Conservation (phyloP, 23 red algal genomes). For the Gracilaria domingensis region DNA sequence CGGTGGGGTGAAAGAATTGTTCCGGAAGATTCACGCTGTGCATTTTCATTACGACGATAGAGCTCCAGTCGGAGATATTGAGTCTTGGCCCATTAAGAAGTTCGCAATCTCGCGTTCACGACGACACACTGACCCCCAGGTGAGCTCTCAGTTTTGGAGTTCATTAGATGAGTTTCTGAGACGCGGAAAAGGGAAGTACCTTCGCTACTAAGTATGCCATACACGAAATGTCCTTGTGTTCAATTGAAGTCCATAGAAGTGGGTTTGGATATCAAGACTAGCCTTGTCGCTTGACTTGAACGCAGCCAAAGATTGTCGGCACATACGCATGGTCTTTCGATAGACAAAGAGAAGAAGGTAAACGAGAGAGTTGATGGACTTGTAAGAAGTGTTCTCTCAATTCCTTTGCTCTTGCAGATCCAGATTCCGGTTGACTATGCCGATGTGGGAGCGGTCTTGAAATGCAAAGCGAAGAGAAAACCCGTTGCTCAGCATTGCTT, state of each 20-base stretch:
- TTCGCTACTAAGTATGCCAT: conserved; percentile 48
- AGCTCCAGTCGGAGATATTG: conserved; percentile 43
- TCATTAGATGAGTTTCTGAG: conserved; percentile 64
- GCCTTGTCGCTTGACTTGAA: background rate
- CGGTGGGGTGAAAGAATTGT: conserved; percentile 63
- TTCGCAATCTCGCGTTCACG: conserved; percentile 62
- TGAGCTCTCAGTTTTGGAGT: conserved; percentile 82
- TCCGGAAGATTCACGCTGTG: conserved; percentile 75
- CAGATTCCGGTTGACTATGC: too few species aligned
- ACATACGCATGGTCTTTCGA: too few species aligned
- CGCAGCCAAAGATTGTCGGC: too few species aligned
- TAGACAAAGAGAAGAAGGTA: too few species aligned
- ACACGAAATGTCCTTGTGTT: background rate
- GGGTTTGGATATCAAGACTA: background rate
- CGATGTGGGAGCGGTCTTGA: too few species aligned
- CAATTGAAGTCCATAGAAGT: background rate
- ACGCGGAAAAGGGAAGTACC: conserved; percentile 50
- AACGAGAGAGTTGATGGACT: too few species aligned
- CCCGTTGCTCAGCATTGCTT: too few species aligned
- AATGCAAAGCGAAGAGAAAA: too few species aligned
- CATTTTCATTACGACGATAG: conserved; percentile 95
- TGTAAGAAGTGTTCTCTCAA: too few species aligned
- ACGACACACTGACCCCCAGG: conserved; percentile 82
- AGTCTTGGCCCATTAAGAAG: conserved; percentile 81
- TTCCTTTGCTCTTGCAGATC: too few species aligned